These are phyloP conservation scores for Phallus indusiatus DNA, from an alignment of 768 basidiomycete species.

Conservation along the genomic window DNA sequence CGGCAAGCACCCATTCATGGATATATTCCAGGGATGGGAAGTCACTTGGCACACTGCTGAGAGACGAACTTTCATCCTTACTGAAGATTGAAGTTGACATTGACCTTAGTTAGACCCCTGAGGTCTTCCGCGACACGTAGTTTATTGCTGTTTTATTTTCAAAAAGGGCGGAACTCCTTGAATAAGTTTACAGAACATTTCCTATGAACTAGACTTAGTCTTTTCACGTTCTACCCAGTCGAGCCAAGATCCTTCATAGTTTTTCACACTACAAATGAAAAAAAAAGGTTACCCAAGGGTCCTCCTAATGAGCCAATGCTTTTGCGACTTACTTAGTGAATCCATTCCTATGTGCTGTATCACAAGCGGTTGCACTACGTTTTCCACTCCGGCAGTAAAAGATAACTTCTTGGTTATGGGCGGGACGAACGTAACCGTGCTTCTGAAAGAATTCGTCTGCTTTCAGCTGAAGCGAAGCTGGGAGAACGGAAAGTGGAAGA, in stretches of 20 bases:
- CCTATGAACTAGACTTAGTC: slow-evolving; percentile 12
- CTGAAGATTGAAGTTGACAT: slow-evolving; percentile 25
- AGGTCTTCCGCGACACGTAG: not conserved
- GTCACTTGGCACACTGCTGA: slow-evolving; percentile 52
- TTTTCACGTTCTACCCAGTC: slow-evolving; percentile 64
- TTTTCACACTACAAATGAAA: slow-evolving; percentile 32
- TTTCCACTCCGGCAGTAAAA: slow-evolving; percentile 90
- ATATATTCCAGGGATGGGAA: slow-evolving; percentile 62
- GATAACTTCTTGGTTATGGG: slow-evolving; percentile 59
- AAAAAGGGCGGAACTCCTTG: not conserved
- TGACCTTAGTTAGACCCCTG: not conserved
- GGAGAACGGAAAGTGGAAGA: slow-evolving; percentile 73
- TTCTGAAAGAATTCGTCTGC: slow-evolving; percentile 48
- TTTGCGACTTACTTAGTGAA: slow-evolving; percentile 58
- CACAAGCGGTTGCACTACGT: slow-evolving; percentile 72
- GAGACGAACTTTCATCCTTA: slow-evolving; percentile 50
- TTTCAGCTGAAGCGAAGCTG: slow-evolving; percentile 50
- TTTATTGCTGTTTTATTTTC: not conserved
- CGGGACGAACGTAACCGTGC: slow-evolving; percentile 70
- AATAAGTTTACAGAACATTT: not conserved
- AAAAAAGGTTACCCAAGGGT: not conserved
- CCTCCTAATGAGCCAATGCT: not conserved
- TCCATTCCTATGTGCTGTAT: slow-evolving; percentile 73
- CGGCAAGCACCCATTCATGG: slow-evolving; percentile 50
- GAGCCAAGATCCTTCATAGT: slow-evolving; percentile 83